These are phyloP conservation scores for Penicillium daleae DNA, from an alignment of 495 filamentous ascomycete genomes.

Conservation along the genomic window DNA sequence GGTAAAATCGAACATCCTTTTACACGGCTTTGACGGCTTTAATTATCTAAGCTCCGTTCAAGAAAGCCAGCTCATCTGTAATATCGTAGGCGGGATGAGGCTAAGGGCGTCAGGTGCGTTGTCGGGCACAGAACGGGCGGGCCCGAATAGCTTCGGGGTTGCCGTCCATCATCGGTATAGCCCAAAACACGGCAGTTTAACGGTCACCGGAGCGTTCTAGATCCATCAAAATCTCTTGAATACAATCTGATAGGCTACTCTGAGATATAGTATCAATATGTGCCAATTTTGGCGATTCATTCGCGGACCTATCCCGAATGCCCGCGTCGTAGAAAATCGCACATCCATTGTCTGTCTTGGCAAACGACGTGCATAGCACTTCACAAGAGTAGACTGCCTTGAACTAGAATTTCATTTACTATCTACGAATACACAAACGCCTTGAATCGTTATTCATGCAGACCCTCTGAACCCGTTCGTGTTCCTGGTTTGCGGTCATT, in stretches of 20 bases:
- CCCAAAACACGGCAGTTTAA: background rate
- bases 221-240: background rate
- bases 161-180: background rate
- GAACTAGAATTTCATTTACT: background rate
- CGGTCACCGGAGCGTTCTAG: background rate
- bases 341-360: background rate
- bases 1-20: background rate
- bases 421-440: background rate
- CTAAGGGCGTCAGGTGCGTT: background rate
- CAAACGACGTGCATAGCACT: background rate
- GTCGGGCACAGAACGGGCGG: background rate
- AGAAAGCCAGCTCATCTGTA: no score
- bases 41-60: background rate
- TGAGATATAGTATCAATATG: background rate
- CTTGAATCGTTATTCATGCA: background rate
- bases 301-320: no score
- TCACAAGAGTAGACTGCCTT: background rate
- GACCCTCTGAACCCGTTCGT: background rate
- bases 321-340: background rate
- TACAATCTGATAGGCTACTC: background rate
- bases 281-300: background rate
- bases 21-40: background rate
- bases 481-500: background rate
- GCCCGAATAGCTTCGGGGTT: slow-evolving; percentile 9
- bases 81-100: background rate